Base-by-base conservation (phyloP, 31 red algal species). In the Asparagopsis taxiformis region DNA sequence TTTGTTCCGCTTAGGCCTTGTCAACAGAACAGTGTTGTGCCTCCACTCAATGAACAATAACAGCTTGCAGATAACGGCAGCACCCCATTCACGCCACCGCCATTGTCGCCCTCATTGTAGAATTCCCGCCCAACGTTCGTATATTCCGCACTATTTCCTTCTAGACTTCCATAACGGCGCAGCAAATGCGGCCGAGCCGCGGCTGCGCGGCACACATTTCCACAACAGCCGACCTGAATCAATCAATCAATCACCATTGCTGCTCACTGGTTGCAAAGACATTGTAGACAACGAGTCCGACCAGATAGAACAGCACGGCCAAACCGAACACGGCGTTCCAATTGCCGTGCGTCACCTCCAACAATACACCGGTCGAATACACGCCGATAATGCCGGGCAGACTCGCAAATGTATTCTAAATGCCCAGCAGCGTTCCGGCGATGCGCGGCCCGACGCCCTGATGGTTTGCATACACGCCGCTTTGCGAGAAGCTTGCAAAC, bases 321-420 rank as follows among this genome's bases (percentile, higher is more conserved):
- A 91, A 37, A 6, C 50, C 89, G 54, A 97, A 97, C 22, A 97
- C 94, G 16, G 74, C 52, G 46, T 26, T 65, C 94, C 94, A 97
- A 38, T 75, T 55, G 25, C 67, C 68, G 1, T 19, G 55, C 6
- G 89, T 97, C 16, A 24, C 44, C 7, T 97, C 89, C 19, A 97
- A 72, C 26, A 93, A 30, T 48, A 55, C 62, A n/a, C 94, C 94
- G 9, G 94, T 93, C 24, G 93, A 59, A 19, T 75, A 68, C 31
- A 97, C 94, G 48, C 94, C 94, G 44, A 93, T 55, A 65, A 97
- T 82, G 19, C 94, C 94, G 21, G 94, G 94, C n/a, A 97, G 10
- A n/a, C 82, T 59, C 3, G 94, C 94, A 52, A 92, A 82, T 31
- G 89, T 97, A 50, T 92, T 93, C 30, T 55, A 76, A 29, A 97